Conservation (phyloP, 106 monocot genomes). For the Dactylorhiza incarnata region DNA sequence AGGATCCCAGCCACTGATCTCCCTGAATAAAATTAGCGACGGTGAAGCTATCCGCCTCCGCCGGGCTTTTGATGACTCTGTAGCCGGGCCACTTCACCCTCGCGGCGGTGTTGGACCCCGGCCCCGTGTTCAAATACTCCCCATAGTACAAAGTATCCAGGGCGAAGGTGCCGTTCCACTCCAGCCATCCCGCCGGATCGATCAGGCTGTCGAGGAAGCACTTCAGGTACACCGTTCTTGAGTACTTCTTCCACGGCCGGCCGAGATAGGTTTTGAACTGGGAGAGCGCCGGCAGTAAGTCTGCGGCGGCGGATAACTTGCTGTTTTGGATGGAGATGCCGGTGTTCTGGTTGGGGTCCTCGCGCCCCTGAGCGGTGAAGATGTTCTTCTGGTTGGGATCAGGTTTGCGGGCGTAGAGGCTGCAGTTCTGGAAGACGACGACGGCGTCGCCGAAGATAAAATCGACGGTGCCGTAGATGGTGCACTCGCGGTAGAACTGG, state of each 20-base stretch:
- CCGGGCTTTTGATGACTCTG: slow-evolving; percentile 15
- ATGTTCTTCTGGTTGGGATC: slow-evolving; percentile 36
- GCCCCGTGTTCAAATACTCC: slow-evolving; percentile 29
- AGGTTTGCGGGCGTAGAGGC: slow-evolving; percentile 33
- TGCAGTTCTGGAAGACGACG: slow-evolving; percentile 29
- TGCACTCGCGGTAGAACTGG: slow-evolving; percentile 17
- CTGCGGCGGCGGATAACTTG: slow-evolving; percentile 29
- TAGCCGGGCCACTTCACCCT: slow-evolving; percentile 34
- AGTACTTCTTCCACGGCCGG: slow-evolving; percentile 22
- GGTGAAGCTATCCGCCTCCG: slow-evolving; percentile 25
- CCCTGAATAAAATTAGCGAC: slow-evolving; percentile 31
- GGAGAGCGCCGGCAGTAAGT: slow-evolving; percentile 19
- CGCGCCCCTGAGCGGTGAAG: slow-evolving; percentile 35
- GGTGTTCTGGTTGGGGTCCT: slow-evolving; percentile 51
- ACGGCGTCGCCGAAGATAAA: slow-evolving; percentile 29
- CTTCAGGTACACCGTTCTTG: slow-evolving; percentile 19
- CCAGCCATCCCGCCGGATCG: slow-evolving; percentile 35
- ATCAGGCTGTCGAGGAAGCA: slow-evolving; percentile 19
- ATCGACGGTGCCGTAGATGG: slow-evolving; percentile 23
- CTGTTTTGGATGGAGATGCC: slow-evolving; percentile 38
- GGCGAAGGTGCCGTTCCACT: slow-evolving; percentile 36
- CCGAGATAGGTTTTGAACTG: slow-evolving; percentile 30
- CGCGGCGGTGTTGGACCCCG: slow-evolving; percentile 21
- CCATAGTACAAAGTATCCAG: slow-evolving; percentile 33
- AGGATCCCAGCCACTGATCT: slow-evolving; percentile 25